Evolutionary conservation across 2,329 filamentous ascomycete genomes (phyloP).

Genomic region (Exserohilum turcica): DNA sequence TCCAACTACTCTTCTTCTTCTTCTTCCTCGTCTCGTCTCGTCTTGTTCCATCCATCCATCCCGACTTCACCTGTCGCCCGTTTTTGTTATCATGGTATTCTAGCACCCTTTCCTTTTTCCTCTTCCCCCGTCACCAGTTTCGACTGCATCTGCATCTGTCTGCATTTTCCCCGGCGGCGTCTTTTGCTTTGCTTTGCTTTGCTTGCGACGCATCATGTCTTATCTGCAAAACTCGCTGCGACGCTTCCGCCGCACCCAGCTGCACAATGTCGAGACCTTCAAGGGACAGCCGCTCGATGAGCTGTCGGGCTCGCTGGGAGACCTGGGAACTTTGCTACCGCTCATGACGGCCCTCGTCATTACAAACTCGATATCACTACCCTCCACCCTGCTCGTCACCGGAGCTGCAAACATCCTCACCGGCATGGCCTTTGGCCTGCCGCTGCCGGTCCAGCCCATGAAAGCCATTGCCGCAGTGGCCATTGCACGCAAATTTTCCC

Average conservation of each 20-base stretch:
- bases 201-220: conserved; percentile 20
- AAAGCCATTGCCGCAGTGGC: conserved; percentile 90
- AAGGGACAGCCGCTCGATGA: conserved; percentile 67
- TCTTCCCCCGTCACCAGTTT: not conserved
- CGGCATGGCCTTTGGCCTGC: conserved; percentile 82
- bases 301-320: conserved; percentile 85
- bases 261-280: conserved; percentile 63
- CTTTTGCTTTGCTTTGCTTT: not conserved
- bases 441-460: conserved; percentile 88
- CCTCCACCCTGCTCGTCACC: conserved; percentile 84
- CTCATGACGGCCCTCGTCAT: conserved; percentile 85
- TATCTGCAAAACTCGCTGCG: conserved; percentile 29
- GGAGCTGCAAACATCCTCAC: conserved; percentile 86
- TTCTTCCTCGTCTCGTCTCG: too few species aligned
- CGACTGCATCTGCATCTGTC: not conserved
- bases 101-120: conserved; percentile 1
- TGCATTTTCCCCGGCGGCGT: not conserved
- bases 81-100: not conserved
- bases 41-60: too few species aligned
- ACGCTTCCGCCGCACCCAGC: conserved; percentile 36
- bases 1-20: not conserved
- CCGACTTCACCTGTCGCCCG: not conserved
- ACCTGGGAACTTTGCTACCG: conserved; percentile 86
- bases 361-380: conserved; percentile 77
- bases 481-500: conserved; percentile 70